Evolutionary conservation across 2,329 filamentous ascomycete species (phyloP), one percentile per base, ranked within the genome.

Genomic region (Fusarium azukiicola): DNA sequence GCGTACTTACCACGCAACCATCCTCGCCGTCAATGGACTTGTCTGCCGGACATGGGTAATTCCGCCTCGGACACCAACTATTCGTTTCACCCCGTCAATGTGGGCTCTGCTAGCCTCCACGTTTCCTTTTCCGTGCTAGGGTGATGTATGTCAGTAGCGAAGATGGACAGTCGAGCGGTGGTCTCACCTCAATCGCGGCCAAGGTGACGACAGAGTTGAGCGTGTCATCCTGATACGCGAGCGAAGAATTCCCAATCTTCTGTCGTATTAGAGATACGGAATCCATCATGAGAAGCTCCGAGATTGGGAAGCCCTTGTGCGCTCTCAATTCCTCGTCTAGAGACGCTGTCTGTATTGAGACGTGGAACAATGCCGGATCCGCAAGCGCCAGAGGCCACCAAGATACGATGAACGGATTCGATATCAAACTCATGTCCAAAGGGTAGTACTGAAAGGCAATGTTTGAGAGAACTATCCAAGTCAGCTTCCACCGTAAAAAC

Each of bases 401-500:
- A 0, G 91, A 93, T 11, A 92, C 85, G 23, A 93, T 84, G 74
- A 93, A 93, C 0, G 92, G 92, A 77, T 93, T 93, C 12, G 92
- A 91, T 0, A 83, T 83, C n/a, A 87, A 80, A 74, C 87, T 89
- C 12, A 92, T 84, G 68, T 93, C 92, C 27, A 93, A 85, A 1
- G 92, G 92, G 78, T 93, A 93, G 79, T 93, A 93, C 76, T 93
- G 90, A 67, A 93, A 93, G 0, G 92, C 91, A 63, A 94, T 93
- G 58, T 90, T 92, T 54, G 89, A 87, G 6, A 93, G 84, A 75
- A 94, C 92, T 93, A 70, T 17, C 52, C 40, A n/a, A 6, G 69
- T 82, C 50, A 84, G 84, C 74, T 23, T 75, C 54, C 61, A 21
- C 21, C 9, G 7, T 38, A 12, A 19, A 44, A 21, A 9, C 14